Evolutionary conservation across 768 basidiomycete species (phyloP).

Genomic region (Dentipellis sp.): DNA sequence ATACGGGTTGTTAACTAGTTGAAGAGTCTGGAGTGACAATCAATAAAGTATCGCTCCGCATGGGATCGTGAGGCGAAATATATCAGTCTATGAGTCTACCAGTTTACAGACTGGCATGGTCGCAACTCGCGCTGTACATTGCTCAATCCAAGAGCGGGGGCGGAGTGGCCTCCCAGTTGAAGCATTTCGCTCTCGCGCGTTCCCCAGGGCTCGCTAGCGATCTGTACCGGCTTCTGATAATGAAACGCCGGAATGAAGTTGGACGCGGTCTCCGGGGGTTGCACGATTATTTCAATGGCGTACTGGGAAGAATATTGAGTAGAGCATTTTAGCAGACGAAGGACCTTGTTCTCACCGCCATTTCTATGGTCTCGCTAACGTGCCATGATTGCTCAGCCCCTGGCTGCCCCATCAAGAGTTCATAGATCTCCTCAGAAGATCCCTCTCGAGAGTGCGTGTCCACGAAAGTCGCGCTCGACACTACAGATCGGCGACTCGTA

Average conservation of each 20-base stretch:
- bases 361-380: conserved; percentile 6
- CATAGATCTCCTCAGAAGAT: not conserved
- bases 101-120: not conserved
- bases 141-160: conserved; percentile 28
- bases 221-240: conserved; percentile 25
- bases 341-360: not conserved
- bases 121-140: not conserved
- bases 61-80: too few species aligned
- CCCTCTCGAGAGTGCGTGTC: not conserved
- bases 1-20: too few species aligned
- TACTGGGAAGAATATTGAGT: not conserved
- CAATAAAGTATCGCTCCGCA: too few species aligned
- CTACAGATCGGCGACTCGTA: not conserved
- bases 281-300: not conserved
- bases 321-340: not conserved
- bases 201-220: conserved; percentile 32
- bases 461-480: not conserved
- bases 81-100: not conserved
- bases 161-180: conserved; percentile 26
- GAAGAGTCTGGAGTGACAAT: too few species aligned
- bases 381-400: not conserved
- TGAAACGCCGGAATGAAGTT: conserved; percentile 23
- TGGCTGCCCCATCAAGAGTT: not conserved
- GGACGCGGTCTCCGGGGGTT: not conserved
- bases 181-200: conserved; percentile 27